Base-by-base conservation (phyloP, 148 eudicot species). In the Camellia granthamiana region DNA sequence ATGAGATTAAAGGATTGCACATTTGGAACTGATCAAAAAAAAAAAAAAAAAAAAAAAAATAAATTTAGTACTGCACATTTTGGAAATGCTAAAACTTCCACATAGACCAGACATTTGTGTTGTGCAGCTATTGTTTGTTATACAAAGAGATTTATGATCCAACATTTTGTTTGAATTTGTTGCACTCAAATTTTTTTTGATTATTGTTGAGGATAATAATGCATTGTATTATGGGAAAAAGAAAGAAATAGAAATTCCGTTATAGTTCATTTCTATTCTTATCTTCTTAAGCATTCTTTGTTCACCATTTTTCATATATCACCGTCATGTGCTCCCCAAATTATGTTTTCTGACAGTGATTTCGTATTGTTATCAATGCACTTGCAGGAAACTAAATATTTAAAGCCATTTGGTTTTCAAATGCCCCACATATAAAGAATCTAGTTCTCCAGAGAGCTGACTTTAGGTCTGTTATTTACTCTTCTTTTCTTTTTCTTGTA, bases 391-490 rank as follows among this genome's bases (percentile, higher is more conserved):
- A 51, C 13, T 42, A 52, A 51, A 38, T 10, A 56, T 13, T 65
- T 38, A 66, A 66, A 52, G 72, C 63, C 42, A 51, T 77, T 51
- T 3, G 42, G 63, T 16, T 66, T n/a, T 61, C 18, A 52, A 51
- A 12, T 55, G 52, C 70, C 47, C 70, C 61, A 52, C 5, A 5
- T 12, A 67, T 78, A 23, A 63, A 66, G 51, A 51, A 51, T 52
- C 51, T 55, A 47, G 80, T 38, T 56, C 51, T 52, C 51, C 72
- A 30, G 60, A 65, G 16, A 23, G 69, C 63, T 19, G 69, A 30
- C 75, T 4, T 44, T 56, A 79, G 60, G 81, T 71, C 76, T 46
- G 69, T 60, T 71, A 44, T 71, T 60, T 61, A 41, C 7, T 49
- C 6, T 49, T 2, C 7, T 7, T 7, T 49, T 49, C 23, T 70